A percentile compares a stretch with the other conserved stretches of the same genome.
These are phyloP conservation scores for Phytomonas francai DNA, from an alignment of 208 protist species.

Conservation along the genomic window DNA sequence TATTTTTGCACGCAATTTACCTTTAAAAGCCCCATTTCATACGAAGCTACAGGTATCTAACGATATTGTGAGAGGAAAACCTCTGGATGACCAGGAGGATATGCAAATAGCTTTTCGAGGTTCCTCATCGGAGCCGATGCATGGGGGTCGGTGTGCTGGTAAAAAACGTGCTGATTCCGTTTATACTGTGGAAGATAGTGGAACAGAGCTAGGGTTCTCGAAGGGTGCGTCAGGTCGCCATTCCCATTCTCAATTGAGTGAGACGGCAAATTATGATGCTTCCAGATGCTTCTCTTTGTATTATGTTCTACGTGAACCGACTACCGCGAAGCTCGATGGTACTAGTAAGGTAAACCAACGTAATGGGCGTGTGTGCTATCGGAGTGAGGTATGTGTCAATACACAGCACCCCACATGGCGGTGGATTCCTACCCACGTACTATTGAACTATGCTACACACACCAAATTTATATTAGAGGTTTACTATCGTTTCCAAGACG, in stretches of 20 bases:
- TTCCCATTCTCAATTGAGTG: neutral
- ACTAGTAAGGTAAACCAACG: neutral
- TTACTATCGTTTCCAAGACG: conserved; percentile 14
- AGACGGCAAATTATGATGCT: neutral
- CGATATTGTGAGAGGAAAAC: neutral
- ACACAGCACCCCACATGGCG: conserved; percentile 39
- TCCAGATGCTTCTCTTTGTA: neutral
- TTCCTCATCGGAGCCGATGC: neutral
- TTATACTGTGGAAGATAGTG: neutral
- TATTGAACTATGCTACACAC: neutral
- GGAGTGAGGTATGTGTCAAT: conserved; percentile 26
- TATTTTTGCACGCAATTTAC: neutral
- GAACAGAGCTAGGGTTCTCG: neutral
- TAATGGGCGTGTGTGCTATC: conserved; percentile 16
- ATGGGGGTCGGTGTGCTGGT: neutral
- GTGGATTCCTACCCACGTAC: conserved; percentile 16
- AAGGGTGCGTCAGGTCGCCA: neutral
- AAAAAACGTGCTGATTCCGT: neutral
- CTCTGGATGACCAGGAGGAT: neutral
- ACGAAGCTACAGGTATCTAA: neutral
- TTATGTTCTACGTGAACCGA: neutral
- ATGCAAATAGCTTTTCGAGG: neutral
- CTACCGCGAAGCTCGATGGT: neutral
- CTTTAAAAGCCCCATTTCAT: neutral
- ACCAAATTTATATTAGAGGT: conserved; percentile 24